Evolutionary conservation across 164 flowering plant genomes (phyloP).

Genomic region (Piper longum): DNA sequence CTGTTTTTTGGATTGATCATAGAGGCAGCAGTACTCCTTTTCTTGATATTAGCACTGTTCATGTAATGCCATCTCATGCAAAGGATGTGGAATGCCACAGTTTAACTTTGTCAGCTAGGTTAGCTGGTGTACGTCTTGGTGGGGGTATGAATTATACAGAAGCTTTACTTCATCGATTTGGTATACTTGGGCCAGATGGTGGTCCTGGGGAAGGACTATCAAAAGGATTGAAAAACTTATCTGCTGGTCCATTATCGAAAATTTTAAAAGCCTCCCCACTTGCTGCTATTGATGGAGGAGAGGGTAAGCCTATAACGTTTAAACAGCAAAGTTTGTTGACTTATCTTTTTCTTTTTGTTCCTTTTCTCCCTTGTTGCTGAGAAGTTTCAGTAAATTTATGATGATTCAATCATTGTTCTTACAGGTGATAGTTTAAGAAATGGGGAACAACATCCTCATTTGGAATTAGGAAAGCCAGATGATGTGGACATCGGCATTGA

Average conservation of each 20-base stretch:
- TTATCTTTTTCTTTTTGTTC: background rate
- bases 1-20: conserved; percentile 82
- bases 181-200: conserved; percentile 89
- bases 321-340: background rate
- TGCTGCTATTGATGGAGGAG: conserved; percentile 21
- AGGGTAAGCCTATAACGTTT: conserved; percentile 28
- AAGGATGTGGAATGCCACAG: conserved; percentile 60
- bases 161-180: conserved; percentile 82
- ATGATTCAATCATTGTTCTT: background rate
- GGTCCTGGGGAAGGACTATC: conserved; percentile 84
- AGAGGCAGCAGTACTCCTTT: conserved; percentile 37
- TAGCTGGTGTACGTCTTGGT: conserved; percentile 82
- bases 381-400: background rate
- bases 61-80: conserved; percentile 65
- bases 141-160: conserved; percentile 96
- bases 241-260: conserved; percentile 68
- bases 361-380: background rate
- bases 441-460: conserved; percentile 19
- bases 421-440: conserved; percentile 34
- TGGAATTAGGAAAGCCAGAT: conserved; percentile 71
- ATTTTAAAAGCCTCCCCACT: conserved; percentile 56
- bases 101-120: conserved; percentile 60
- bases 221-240: conserved; percentile 64
- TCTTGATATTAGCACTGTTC: conserved; percentile 48
- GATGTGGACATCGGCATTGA: conserved; percentile 76